Evolutionary conservation across 352 stramenopile genomes (phyloP).

Genomic region (Globisporangium orthogonon): DNA sequence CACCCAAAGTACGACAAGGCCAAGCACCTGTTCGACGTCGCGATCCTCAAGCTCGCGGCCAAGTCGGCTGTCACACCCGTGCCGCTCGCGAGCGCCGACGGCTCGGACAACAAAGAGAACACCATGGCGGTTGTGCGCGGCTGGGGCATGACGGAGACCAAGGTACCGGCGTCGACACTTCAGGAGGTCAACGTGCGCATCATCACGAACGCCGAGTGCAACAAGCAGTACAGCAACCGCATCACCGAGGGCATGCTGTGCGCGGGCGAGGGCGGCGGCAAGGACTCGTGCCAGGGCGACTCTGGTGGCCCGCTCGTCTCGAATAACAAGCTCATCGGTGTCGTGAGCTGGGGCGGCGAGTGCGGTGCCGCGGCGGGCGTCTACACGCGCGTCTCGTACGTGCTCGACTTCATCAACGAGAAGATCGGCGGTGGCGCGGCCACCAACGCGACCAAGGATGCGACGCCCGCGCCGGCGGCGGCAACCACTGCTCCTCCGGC

Average conservation of each 20-base stretch:
- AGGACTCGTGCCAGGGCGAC: slow-evolving; percentile 65
- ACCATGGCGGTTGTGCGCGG: slow-evolving; percentile 46
- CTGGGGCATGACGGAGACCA: slow-evolving; percentile 53
- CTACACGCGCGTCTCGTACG: slow-evolving; percentile 43
- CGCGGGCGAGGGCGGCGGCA: slow-evolving; percentile 33
- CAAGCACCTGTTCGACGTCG: slow-evolving; percentile 45
- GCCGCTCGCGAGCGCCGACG: slow-evolving; percentile 27
- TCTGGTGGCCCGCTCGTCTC: slow-evolving; percentile 54
- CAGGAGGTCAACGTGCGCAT: slow-evolving; percentile 54
- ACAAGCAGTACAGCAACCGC: slow-evolving; percentile 44
- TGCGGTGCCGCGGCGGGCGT: slow-evolving; percentile 49
- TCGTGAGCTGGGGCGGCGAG: slow-evolving; percentile 63
- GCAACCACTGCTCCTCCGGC: background rate
- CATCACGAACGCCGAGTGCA: slow-evolving; percentile 50
- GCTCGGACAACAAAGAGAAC: slow-evolving; percentile 42
- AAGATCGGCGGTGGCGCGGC: slow-evolving; percentile 27
- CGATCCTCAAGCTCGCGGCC: slow-evolving; percentile 52
- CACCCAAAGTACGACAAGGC: slow-evolving; percentile 53
- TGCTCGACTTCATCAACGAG: slow-evolving; percentile 53
- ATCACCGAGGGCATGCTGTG: slow-evolving; percentile 64
- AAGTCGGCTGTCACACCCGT: slow-evolving; percentile 24
- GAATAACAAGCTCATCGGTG: slow-evolving; percentile 41
- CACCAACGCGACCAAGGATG: slow-evolving; percentile 5
- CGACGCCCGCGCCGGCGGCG: background rate
- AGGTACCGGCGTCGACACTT: slow-evolving; percentile 26